phyloP scores from a whole-genome alignment of 768 basidiomycete genomes.

The Lepiota subincarnata region DNA sequence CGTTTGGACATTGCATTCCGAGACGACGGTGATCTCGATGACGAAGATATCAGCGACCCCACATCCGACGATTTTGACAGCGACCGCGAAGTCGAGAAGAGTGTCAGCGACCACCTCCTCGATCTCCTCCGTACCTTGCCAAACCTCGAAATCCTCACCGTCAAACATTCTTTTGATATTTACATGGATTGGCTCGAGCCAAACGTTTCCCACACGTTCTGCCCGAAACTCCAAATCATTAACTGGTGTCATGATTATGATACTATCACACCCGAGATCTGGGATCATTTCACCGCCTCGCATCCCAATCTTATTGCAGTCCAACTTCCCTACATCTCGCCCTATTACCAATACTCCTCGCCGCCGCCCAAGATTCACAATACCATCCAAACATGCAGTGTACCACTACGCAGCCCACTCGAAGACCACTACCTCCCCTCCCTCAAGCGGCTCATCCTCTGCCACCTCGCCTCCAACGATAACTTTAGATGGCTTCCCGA shows the following conservation, averaged over 20 bases:
- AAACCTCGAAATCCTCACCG: slow-evolving; percentile 20
- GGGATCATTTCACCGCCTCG: slow-evolving; percentile 14
- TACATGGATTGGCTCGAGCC: neutral
- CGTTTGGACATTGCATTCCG: slow-evolving; percentile 16
- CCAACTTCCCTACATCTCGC: slow-evolving; percentile 9
- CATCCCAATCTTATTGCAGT: slow-evolving; percentile 15
- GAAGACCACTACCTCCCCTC: neutral
- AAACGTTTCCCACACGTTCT: neutral
- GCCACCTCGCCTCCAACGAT: neutral
- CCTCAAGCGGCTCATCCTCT: neutral
- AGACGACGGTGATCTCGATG: neutral
- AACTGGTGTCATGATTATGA: slow-evolving; percentile 14
- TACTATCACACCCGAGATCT: slow-evolving; percentile 2
- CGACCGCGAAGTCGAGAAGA: neutral
- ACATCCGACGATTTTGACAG: neutral
- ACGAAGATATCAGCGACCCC: too few relatives aligned
- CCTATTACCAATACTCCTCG: too few relatives aligned
- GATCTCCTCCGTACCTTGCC: slow-evolving; percentile 14
- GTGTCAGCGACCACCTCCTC: slow-evolving; percentile 7
- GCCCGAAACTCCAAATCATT: slow-evolving; percentile 14
- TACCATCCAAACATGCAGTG: neutral
- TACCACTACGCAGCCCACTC: neutral
- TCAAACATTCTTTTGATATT: slow-evolving; percentile 12
- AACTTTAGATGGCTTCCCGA: neutral
- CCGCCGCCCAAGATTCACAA: neutral